Percentiles rank a stretch among this genome's conserved stretches.
phyloP scores from a whole-genome alignment of 495 filamentous ascomycete species.

The Penicillium coprophilum region DNA sequence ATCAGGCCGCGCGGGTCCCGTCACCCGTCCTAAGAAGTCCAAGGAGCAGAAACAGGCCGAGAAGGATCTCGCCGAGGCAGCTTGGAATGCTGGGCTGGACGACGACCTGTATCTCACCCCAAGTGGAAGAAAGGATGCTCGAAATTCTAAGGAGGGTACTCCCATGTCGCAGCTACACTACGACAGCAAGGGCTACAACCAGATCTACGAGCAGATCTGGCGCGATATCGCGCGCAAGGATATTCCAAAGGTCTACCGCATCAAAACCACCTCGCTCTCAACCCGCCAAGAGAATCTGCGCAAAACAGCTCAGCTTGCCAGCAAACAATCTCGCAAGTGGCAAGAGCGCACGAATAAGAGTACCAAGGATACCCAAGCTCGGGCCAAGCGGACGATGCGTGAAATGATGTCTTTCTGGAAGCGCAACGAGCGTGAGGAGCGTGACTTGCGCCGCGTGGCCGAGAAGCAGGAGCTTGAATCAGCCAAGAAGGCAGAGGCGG shows the following conservation, averaged over 20 bases:
- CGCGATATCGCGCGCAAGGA: constrained; percentile 91
- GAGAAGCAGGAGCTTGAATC: constrained; percentile 97
- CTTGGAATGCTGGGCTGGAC: constrained; percentile 80
- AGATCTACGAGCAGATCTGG: constrained; percentile 98
- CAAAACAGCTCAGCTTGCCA: constrained; percentile 95
- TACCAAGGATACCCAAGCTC: constrained; percentile 93
- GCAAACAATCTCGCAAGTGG: constrained; percentile 96
- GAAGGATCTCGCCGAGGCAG: constrained; percentile 88
- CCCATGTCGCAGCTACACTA: constrained; percentile 56
- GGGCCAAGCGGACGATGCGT: constrained; percentile 96
- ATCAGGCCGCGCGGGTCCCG: constrained; percentile 58
- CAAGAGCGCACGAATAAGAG: constrained; percentile 98
- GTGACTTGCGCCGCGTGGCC: constrained; percentile 87
- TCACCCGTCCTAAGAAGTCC: constrained; percentile 74
- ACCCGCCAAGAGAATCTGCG: constrained; percentile 90
- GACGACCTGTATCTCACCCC: constrained; percentile 69
- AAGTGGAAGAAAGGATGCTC: constrained; percentile 59
- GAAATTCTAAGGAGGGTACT: constrained; percentile 60
- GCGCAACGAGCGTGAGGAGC: constrained; percentile 95
- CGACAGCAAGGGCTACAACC: constrained; percentile 88
- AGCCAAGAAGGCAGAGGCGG: constrained; percentile 92
- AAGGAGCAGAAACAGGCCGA: constrained; percentile 97
- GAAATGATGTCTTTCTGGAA: constrained; percentile 99
- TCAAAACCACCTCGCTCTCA: constrained; percentile 76
- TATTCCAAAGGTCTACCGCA: constrained; percentile 83